Conservation (phyloP, 108 stramenopile species). For the Bacterosira constricta region DNA sequence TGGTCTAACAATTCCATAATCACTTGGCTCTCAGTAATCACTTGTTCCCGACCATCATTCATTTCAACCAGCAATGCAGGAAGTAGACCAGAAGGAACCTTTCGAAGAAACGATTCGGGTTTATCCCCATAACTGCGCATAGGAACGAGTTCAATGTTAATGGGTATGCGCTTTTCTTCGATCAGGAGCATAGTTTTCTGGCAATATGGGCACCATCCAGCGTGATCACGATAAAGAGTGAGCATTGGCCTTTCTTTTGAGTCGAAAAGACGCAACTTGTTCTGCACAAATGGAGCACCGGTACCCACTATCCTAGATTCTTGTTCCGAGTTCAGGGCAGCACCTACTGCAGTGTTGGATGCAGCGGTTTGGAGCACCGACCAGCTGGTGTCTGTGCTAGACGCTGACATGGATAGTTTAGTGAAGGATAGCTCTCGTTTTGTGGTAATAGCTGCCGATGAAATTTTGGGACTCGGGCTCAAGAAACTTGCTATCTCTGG, state of each 20-base stretch:
- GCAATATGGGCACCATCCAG: conserved; percentile 67
- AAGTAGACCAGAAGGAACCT: conserved; percentile 88
- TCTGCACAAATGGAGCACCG: conserved; percentile 74
- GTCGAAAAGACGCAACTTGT: conserved; percentile 70
- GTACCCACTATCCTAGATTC: conserved; percentile 57
- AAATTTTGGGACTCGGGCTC: not conserved
- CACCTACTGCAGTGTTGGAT: conserved; percentile 58
- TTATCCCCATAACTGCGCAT: conserved; percentile 96
- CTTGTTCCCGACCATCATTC: conserved; percentile 61
- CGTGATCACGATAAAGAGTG: conserved; percentile 82
- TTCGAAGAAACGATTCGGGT: conserved; percentile 75
- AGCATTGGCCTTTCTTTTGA: conserved; percentile 52
- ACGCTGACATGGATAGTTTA: conserved; percentile 22
- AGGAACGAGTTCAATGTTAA: conserved; percentile 88
- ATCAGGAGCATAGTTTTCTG: conserved; percentile 81
- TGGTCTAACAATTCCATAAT: conserved; percentile 92
- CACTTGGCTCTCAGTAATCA: conserved; percentile 82
- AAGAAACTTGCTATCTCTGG: not conserved
- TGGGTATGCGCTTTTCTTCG: conserved; percentile 91
- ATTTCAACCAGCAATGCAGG: conserved; percentile 87
- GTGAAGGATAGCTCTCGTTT: not conserved
- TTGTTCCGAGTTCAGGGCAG: conserved; percentile 64
- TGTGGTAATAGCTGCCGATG: too few species aligned
- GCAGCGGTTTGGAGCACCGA: conserved; percentile 28
- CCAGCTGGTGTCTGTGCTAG: conserved; percentile 32